Conservation (phyloP, 164 flowering plant genomes). For the Sextonia rubra region DNA sequence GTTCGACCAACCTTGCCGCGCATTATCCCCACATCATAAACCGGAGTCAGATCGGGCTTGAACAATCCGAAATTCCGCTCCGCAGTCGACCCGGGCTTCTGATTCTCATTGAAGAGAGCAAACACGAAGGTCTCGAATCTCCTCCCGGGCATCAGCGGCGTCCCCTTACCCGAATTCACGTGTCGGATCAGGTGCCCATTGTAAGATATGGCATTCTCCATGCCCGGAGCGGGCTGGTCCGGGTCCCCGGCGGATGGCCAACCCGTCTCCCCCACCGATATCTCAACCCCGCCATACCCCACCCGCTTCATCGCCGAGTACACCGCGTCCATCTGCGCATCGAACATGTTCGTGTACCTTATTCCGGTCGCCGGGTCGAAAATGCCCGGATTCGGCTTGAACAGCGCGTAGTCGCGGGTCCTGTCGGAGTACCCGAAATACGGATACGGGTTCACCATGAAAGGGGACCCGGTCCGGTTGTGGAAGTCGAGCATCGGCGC, state of each 20-base stretch:
- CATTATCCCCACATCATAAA: conserved; percentile 69
- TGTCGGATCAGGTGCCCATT: conserved; percentile 49
- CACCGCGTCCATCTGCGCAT: conserved; percentile 65
- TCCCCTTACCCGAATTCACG: conserved; percentile 55
- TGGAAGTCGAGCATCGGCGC: conserved; percentile 62
- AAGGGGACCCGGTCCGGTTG: conserved; percentile 56
- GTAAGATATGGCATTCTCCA: conserved; percentile 43
- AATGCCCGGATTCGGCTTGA: conserved; percentile 51
- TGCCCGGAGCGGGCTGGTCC: conserved; percentile 34
- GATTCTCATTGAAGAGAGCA: conserved; percentile 75
- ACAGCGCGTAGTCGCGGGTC: conserved; percentile 46
- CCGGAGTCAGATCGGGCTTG: conserved; percentile 65
- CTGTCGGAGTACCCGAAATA: conserved; percentile 52
- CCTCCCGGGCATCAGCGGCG: conserved; percentile 53
- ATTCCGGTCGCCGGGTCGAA: conserved; percentile 39
- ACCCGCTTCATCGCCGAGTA: conserved; percentile 50
- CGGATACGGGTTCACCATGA: conserved; percentile 88
- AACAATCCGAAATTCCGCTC: conserved; percentile 86
- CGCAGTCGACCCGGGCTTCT: conserved; percentile 56
- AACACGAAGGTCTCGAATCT: conserved; percentile 63
- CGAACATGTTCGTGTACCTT: conserved; percentile 72
- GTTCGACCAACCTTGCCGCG: conserved; percentile 28
- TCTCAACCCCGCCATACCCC: conserved; percentile 75
- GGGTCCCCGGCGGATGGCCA: conserved; percentile 84
- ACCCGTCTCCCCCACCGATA: conserved; percentile 83